Conservation (phyloP, 2,329 filamentous ascomycete species). For the Cladosporium sp. region DNA sequence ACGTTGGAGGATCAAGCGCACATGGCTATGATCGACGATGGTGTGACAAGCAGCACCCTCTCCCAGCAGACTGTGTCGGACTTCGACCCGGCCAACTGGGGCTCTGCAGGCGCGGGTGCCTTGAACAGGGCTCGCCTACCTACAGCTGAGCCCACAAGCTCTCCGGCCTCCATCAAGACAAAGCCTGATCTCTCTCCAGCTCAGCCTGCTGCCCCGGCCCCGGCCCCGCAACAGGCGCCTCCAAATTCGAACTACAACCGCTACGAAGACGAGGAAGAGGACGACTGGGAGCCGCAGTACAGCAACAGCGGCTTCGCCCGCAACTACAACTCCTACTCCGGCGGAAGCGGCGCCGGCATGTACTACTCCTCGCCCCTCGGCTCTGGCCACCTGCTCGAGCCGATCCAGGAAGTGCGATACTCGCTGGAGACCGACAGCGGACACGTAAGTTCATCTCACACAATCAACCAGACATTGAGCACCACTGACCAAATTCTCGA, state of each 20-base stretch:
- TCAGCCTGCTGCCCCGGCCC: conserved; percentile 25
- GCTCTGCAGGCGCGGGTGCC: conserved; percentile 33
- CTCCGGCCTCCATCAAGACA: conserved; percentile 44
- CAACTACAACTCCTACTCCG: conserved; percentile 3
- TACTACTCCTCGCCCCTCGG: conserved; percentile 33
- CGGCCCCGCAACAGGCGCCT: conserved; percentile 18
- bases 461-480: background rate
- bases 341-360: conserved; percentile 5
- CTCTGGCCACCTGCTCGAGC: conserved; percentile 37
- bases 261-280: conserved; percentile 22
- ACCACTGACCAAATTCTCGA: background rate
- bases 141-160: conserved; percentile 21
- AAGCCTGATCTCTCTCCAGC: conserved; percentile 50
- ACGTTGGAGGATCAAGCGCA: conserved; percentile 68
- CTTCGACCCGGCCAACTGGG: conserved; percentile 44
- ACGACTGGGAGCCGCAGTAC: conserved; percentile 25
- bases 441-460: conserved; percentile 19
- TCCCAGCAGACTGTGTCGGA: conserved; percentile 30
- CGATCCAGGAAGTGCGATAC: conserved; percentile 47
- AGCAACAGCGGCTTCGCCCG: conserved; percentile 28
- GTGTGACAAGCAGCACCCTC: conserved; percentile 29
- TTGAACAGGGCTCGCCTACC: conserved; percentile 27
- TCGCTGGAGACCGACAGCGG: conserved; percentile 43
- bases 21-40: conserved; percentile 48
- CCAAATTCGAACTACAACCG: conserved; percentile 19